A percentile compares a stretch with the other conserved stretches of the same genome.
Conservation (phyloP, 371 early-diverging fungal species). For the Nematocida sp. region DNA sequence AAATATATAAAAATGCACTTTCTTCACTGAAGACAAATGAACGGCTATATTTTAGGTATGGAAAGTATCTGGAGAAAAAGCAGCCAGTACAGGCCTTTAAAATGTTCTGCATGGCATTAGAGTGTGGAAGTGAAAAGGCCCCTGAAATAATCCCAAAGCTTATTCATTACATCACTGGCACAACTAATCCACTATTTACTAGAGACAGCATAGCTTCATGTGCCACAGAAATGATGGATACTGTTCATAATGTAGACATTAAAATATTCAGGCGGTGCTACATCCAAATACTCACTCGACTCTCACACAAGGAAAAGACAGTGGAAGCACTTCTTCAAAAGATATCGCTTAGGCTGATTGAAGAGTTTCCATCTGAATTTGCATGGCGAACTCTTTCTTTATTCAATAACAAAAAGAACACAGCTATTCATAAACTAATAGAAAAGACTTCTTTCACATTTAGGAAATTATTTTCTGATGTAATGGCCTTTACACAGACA, state of each 20-base stretch:
- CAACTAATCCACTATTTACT: slow-evolving; percentile 2
- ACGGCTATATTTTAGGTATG: slow-evolving; percentile 60
- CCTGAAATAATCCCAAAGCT: slow-evolving; percentile 68
- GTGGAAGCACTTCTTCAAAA: slow-evolving; percentile 44
- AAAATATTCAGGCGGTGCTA: slow-evolving; percentile 62
- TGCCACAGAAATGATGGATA: slow-evolving; percentile 28
- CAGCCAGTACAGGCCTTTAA: slow-evolving; percentile 54
- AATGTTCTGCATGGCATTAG: slow-evolving; percentile 59
- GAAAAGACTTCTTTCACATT: slow-evolving; percentile 34
- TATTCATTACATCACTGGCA: slow-evolving; percentile 64
- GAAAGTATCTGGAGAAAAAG: slow-evolving; percentile 65
- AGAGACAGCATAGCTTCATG: slow-evolving; percentile 17
- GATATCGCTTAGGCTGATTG: slow-evolving; percentile 58
- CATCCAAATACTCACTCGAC: slow-evolving; percentile 63
- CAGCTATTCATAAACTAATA: slow-evolving; percentile 52
- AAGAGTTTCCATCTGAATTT: slow-evolving; percentile 61
- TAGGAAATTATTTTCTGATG: slow-evolving; percentile 52
- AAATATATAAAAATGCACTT: slow-evolving; percentile 54
- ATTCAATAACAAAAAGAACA: slow-evolving; percentile 60
- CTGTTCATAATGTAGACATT: slow-evolving; percentile 28
- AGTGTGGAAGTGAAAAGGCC: slow-evolving; percentile 41
- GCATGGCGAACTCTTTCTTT: slow-evolving; percentile 66
- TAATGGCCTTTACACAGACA: slow-evolving; percentile 42
- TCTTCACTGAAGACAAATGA: slow-evolving; percentile 44
- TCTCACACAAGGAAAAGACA: slow-evolving; percentile 31